Conservation (phyloP, 805 yeast species). For the Barnettozyma californica region DNA sequence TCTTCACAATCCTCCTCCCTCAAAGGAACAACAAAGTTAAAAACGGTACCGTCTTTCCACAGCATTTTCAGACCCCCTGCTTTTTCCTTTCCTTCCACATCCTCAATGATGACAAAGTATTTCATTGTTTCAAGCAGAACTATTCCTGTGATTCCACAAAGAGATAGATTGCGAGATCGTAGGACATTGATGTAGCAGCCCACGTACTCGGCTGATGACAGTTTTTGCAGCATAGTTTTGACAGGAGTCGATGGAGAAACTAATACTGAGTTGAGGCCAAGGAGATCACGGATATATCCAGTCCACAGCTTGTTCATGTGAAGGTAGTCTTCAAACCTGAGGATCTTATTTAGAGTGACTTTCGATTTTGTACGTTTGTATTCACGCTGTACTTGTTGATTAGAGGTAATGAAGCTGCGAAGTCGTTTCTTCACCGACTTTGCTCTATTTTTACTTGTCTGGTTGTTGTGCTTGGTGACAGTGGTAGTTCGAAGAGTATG, state of each 20-base stretch:
- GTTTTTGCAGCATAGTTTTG: constrained; percentile 40
- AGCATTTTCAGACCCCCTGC: constrained; percentile 65
- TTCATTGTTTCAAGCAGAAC: constrained; percentile 82
- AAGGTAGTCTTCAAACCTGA: constrained; percentile 39
- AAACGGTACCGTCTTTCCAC: constrained; percentile 63
- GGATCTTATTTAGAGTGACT: constrained; percentile 10
- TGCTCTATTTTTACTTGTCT: constrained; percentile 23
- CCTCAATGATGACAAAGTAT: constrained; percentile 56
- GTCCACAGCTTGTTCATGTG: constrained; percentile 68
- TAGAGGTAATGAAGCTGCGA: constrained; percentile 17
- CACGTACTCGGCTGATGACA: constrained; percentile 75
- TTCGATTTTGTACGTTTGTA: constrained; percentile 24
- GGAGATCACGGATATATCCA: constrained; percentile 54
- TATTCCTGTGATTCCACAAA: constrained; percentile 65
- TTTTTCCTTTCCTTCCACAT: constrained; percentile 12
- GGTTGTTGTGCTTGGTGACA: constrained; percentile 7
- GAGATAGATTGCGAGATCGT: constrained; percentile 48
- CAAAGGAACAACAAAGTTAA: constrained; percentile 44
- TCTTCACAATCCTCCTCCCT: constrained; percentile 27
- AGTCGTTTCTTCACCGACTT: constrained; percentile 18
- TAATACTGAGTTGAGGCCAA: constrained; percentile 31
- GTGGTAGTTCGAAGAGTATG: constrained; percentile 14
- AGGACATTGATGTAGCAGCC: constrained; percentile 65
- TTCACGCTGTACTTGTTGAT: constrained; percentile 20
- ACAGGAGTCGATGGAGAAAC: constrained; percentile 15